Percentiles rank a stretch among this genome's conserved stretches.
phyloP scores from a whole-genome alignment of 148 eudicot species.

The Simmondsia chinensis region DNA sequence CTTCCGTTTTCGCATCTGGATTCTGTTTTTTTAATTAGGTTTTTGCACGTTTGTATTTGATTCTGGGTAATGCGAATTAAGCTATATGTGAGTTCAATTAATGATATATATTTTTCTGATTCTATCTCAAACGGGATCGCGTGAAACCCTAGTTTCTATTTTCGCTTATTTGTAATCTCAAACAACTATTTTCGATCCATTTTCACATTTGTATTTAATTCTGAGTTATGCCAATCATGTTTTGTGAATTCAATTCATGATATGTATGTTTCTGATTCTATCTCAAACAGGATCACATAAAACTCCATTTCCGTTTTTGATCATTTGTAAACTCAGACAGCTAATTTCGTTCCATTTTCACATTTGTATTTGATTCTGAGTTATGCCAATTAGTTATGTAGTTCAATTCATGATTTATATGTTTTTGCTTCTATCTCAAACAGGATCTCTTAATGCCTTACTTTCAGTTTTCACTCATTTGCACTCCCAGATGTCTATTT shows the following conservation, averaged over 20 bases:
- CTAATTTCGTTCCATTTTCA: not conserved
- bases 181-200: too few species aligned
- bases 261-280: not conserved
- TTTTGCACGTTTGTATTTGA: too few species aligned
- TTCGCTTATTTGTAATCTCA: not conserved
- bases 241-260: not conserved
- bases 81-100: not conserved
- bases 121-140: constrained; percentile 1
- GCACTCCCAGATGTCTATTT: not conserved
- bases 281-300: not conserved
- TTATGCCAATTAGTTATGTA: too few species aligned
- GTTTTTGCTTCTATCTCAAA: too few species aligned
- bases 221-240: too few species aligned
- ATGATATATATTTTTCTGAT: not conserved
- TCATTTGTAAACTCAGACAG: not conserved
- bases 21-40: too few species aligned
- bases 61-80: too few species aligned
- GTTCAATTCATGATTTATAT: not conserved
- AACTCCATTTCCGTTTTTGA: not conserved
- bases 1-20: not conserved
- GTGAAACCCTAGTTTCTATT: not conserved
- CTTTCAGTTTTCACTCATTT: not conserved
- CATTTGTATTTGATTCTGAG: not conserved
- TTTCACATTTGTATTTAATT: not conserved
- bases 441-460: not conserved